Evolutionary conservation across 2,329 filamentous ascomycete genomes (phyloP), one percentile per base, ranked within the genome.

Genomic region (Ascochyta rabiei): DNA sequence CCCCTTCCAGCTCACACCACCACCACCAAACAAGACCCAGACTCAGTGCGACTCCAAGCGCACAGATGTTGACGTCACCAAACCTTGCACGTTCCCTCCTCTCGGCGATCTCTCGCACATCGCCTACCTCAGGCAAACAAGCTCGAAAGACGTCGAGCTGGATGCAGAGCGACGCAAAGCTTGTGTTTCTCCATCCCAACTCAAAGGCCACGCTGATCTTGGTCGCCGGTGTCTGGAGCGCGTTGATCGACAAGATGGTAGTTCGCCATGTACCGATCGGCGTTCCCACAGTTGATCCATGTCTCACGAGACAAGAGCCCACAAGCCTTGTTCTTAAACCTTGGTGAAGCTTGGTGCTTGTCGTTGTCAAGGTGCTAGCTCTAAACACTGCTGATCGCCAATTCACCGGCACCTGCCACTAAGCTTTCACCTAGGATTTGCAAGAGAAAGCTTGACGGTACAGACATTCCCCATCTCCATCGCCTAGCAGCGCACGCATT

Each of bases 171-270:
- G 21, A 39, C 15, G 8, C 30, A 34, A 52, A 46, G 49, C 49
- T 46, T 52, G 37, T 41, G 2, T 37, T 5, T 46, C 41, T 13
- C 13, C 16, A 12, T 16, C 13, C n/a, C n/a, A 31, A 39, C 24
- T 34, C 35, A 23, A 45, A 41, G n/a, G n/a, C n/a, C 15, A 21
- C 12, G 35, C 41, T 46, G 42, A 52, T 52, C 41, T 3, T 10
- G 28, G 46, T 52, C 49, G 30, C 5, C 42, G 35, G 35, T 28
- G 35, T 16, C 35, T n/a, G 42, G 35, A 40, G 35, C 35, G 28
- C 30, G 23, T 23, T 21, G 37, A 52, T 52, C 49, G 26, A 51
- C 15, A n/a, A n/a, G 31, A 18, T 15, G 19, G 15, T 16, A n/a
- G n/a, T n/a, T n/a, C n/a, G n/a, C n/a, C n/a, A 6, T 2, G 34